Base-by-base conservation (phyloP, 257 asterid species). In the Asclepias syriaca region DNA sequence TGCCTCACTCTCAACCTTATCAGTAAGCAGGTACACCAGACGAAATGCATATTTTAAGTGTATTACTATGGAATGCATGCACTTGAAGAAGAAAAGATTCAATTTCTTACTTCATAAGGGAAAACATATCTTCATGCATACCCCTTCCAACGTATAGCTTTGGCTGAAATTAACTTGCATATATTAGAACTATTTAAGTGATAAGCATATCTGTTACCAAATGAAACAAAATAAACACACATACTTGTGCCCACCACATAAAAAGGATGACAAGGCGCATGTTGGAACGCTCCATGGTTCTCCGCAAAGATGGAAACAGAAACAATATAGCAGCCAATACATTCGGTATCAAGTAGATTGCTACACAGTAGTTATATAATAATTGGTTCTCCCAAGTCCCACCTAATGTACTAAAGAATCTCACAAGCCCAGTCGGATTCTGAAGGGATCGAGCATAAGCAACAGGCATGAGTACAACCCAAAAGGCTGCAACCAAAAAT, bases 241-340 rank as follows among this genome's bases (percentile, higher is more conserved):
- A 69, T 74, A 87, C 99, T 89, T 90, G 99, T 72, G 98, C 83
- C 99, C 99, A 95, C 99, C 99, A 95, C 96, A 92, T 83, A 48
- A 95, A 81, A 40, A 90, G 72, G 80, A 61, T 77, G 76, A 92
- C 66, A 57, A 92, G 77, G 65, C 88, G 89, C 87, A 90, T 82
- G 80, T 90, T 86, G 61, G 99, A 88, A 64, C 93, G 91, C 74
- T 95, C 99, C 89, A 95, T 72, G 65, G 92, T 65, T 82, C 87
- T 86, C 81, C 97, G 87, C 65, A 95, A 66, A 81, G 78, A 86
- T 63, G 99, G 99, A 72, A 90, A 83, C 66, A 92, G 78, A 83
- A 95, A 95, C 56, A 95, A 74, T 53, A 90, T 40, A 63, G 86
- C 90, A 73, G 97, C 93, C 78, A 95, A 79, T 54, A 95, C 58